Percentiles rank a stretch among this genome's conserved stretches.
These are phyloP conservation scores for Lactarius tabidus DNA, from an alignment of 768 basidiomycete genomes.

Conservation along the genomic window DNA sequence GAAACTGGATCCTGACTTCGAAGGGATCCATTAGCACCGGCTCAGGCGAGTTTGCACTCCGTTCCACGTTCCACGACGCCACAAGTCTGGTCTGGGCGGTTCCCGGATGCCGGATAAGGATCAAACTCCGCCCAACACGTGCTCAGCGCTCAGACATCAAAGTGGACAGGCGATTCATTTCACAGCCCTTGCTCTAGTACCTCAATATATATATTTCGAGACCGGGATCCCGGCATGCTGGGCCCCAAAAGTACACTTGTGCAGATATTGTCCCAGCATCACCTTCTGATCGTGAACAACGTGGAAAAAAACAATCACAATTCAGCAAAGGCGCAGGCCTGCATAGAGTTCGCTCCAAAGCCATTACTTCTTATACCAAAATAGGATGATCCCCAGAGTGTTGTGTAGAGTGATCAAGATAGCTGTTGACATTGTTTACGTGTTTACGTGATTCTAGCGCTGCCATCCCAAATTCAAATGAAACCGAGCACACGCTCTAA, in stretches of 20 bases:
- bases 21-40: conserved; percentile 55
- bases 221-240: not conserved
- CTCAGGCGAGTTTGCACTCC: not conserved
- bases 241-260: not conserved
- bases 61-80: not conserved
- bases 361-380: not conserved
- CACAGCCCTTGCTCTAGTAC: not conserved
- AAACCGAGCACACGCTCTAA: not conserved
- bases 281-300: not conserved
- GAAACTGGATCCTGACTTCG: conserved; percentile 72
- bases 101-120: not conserved
- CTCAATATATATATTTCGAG: conserved; percentile 1
- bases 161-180: not conserved
- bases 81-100: not conserved
- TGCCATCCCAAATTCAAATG: conserved; percentile 1
- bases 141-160: not conserved
- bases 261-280: not conserved
- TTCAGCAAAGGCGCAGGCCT: not conserved
- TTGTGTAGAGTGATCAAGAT: not conserved
- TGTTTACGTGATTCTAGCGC: not conserved
- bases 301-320: not conserved
- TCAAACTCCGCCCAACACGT: not conserved
- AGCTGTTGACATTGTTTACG: not conserved
- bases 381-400: not conserved
- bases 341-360: not conserved